Evolutionary conservation across 495 filamentous ascomycete genomes (phyloP), one percentile per base, ranked within the genome.

Genomic region (Geoglossum glabrum): DNA sequence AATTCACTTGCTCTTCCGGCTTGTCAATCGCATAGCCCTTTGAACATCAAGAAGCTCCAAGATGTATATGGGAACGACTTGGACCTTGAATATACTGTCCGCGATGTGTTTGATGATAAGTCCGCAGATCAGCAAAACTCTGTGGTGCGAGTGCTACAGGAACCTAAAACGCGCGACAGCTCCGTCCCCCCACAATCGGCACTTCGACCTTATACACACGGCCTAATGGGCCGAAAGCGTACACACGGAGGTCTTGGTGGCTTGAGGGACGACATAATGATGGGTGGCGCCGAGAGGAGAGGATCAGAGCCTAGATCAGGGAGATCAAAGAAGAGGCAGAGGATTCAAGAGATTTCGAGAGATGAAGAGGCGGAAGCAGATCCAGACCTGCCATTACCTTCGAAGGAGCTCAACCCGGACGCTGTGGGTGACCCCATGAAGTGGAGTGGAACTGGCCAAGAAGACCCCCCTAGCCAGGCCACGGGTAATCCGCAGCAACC

Each of bases 21-120:
- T 55, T 55, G 19, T 2, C 21, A 23, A 27, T 31, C 1, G 25
- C 11, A 28, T 49, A 60, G 59, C 6, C 52, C 51, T 15, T 47
- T 60, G 25, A 49, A 59, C 34, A 60, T 60, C 54, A 60, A 60
- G 46, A 60, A 60, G 54, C 54, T 60, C 8, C 59, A 60, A 30
- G 54, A 58, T 31, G 13, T 23, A 34, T 23, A 46, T n/a, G 54
- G 33, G 27, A 43, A 40, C 23, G 59, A 60, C 26, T 38, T 60
- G 9, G 59, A 60, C 19, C 55, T 60, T 11, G 27, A 4, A 28
- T 58, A 59, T 45, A 55, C 54, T 15, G 59, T 60, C n/a, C 11
- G 33, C 9, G 59, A 60, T 3, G 46, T 60, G 1, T 60, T 60
- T 33, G 54, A 60, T 19, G 59, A 60, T n/a, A 55, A 49, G 38